phyloP scores from a whole-genome alignment of 768 basidiomycete genomes.

The Suillus subalutaceus region DNA sequence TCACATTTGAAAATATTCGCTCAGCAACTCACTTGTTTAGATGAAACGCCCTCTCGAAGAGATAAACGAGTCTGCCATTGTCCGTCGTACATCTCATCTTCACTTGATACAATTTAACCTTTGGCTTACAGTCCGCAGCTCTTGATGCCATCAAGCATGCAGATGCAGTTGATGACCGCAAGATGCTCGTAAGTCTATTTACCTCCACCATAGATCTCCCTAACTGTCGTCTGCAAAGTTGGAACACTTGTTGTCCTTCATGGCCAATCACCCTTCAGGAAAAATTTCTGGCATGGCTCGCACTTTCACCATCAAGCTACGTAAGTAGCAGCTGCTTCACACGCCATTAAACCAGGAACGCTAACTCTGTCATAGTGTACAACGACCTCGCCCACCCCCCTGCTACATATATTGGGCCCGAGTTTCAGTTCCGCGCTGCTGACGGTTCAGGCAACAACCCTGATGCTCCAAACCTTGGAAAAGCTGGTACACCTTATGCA shows the following conservation, averaged over 20 bases:
- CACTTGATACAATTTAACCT: neutral
- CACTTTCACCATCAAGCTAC: conserved; percentile 46
- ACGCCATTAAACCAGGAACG: neutral
- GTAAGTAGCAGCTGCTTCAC: conserved; percentile 43
- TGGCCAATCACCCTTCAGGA: conserved; percentile 60
- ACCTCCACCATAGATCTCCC: neutral
- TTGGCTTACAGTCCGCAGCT: conserved; percentile 48
- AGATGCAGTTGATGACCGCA: conserved; percentile 74
- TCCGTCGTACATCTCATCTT: conserved; percentile 12
- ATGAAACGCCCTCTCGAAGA: conserved; percentile 35
- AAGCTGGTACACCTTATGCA: conserved; percentile 79
- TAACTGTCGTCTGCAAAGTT: conserved; percentile 45
- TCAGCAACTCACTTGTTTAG: conserved; percentile 15
- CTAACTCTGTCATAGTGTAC: conserved; percentile 54
- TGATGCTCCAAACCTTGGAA: conserved; percentile 69
- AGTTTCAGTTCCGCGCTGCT: conserved; percentile 69
- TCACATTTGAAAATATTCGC: neutral
- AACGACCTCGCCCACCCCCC: conserved; percentile 83
- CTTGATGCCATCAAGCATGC: conserved; percentile 63
- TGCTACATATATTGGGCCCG: conserved; percentile 62
- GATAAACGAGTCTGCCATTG: conserved; percentile 30
- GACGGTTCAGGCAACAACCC: conserved; percentile 83
- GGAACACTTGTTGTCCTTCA: conserved; percentile 66
- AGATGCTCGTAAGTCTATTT: conserved; percentile 59
- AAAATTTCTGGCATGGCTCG: conserved; percentile 41